These are phyloP conservation scores for Pichiaceae sp. DNA, from an alignment of 1,139 yeast species.

Conservation along the genomic window DNA sequence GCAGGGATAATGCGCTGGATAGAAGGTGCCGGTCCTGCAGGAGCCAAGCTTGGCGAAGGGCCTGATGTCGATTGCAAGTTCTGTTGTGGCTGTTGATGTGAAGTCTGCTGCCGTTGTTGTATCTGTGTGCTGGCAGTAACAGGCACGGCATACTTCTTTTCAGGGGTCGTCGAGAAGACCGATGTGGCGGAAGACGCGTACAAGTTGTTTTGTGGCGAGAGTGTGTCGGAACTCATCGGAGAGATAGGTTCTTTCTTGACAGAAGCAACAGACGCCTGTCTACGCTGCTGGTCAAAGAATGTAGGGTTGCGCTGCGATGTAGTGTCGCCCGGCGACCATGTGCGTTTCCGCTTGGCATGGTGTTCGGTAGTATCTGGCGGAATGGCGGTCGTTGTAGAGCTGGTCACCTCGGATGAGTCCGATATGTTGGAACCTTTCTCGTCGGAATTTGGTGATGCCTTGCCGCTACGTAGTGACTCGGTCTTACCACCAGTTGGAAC, in stretches of 20 bases:
- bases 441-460: background rate
- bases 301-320: conserved; percentile 10
- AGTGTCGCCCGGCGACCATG: background rate
- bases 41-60: conserved; percentile 5
- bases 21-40: conserved; percentile 31
- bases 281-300: conserved; percentile 20
- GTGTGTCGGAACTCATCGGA: conserved; percentile 25
- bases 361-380: background rate
- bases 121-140: conserved; percentile 4
- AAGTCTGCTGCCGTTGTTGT: conserved; percentile 7
- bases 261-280: conserved; percentile 3
- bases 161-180: conserved; percentile 23
- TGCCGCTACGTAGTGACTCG: conserved; percentile 2
- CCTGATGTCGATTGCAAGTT: conserved; percentile 10
- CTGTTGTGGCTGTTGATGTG: conserved; percentile 7
- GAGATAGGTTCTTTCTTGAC: conserved; percentile 21
- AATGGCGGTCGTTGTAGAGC: background rate
- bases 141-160: conserved; percentile 9
- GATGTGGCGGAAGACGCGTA: conserved; percentile 23
- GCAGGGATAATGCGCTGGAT: conserved; percentile 88
- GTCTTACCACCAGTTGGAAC: conserved; percentile 15
- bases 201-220: conserved; percentile 21
- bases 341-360: background rate
- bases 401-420: background rate
- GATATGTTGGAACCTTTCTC: conserved; percentile 1